These are phyloP conservation scores for Candida peoriensis DNA, from an alignment of 805 yeast genomes.

Conservation along the genomic window DNA sequence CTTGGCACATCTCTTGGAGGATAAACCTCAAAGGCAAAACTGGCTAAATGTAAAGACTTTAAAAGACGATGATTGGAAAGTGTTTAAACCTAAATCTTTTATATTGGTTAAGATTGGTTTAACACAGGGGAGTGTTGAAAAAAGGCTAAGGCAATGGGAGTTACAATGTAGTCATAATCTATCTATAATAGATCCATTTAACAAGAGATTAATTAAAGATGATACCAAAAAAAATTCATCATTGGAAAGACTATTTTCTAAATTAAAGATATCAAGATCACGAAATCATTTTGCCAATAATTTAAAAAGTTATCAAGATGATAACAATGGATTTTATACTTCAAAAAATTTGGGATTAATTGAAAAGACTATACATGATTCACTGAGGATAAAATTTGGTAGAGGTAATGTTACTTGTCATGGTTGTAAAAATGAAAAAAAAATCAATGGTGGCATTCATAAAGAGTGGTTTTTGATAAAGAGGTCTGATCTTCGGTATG, in stretches of 20 bases:
- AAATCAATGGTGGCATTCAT: conserved; percentile 15
- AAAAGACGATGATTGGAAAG: conserved; percentile 2
- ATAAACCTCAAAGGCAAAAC: conserved; percentile 13
- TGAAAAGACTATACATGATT: conserved; percentile 19
- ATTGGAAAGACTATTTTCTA: conserved; percentile 4
- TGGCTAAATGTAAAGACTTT: conserved; percentile 16
- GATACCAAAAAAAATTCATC: conserved; percentile 1
- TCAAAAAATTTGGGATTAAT: conserved; percentile 5
- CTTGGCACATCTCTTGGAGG: conserved; percentile 13
- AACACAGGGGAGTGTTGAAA: conserved; percentile 16
- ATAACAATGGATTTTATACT: conserved; percentile 15
- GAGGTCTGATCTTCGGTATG: conserved; percentile 8
- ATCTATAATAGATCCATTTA: conserved; percentile 11
- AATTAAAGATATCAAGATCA: conserved; percentile 5
- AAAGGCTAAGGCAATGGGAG: conserved; percentile 23
- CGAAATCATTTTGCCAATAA: not conserved
- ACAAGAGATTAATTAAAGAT: too few relatives aligned
- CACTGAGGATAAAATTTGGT: conserved; percentile 13
- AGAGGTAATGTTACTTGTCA: conserved; percentile 21
- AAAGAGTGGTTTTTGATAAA: conserved; percentile 24
- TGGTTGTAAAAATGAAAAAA: conserved; percentile 14
- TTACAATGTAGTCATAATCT: conserved; percentile 20
- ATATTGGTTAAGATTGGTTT: conserved; percentile 23
- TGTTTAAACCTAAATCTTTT: conserved; percentile 19
- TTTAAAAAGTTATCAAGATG: conserved; percentile 4